Percentiles rank a stretch among this genome's conserved stretches.
Conservation (phyloP, 148 eudicot genomes). For the Chenopodium quinoa region DNA sequence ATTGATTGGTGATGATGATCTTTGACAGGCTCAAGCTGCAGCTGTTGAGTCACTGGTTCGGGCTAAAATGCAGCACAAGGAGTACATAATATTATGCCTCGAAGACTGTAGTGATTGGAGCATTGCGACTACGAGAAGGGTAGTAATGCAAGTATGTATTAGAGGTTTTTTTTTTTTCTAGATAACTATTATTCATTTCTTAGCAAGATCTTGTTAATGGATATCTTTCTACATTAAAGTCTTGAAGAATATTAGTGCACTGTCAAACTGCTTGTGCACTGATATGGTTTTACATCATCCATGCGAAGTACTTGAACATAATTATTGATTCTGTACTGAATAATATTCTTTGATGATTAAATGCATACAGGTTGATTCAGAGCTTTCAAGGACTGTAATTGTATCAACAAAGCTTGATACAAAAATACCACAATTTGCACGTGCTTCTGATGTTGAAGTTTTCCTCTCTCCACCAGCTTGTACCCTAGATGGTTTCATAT, state of each 20-base stretch:
- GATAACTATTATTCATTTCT: background rate
- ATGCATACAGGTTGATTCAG: constrained; percentile 73
- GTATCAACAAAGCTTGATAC: constrained; percentile 98
- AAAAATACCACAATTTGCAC: constrained; percentile 92
- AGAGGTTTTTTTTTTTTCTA: background rate
- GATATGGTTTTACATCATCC: background rate
- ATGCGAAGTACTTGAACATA: background rate
- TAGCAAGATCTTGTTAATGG: background rate
- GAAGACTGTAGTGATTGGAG: constrained; percentile 99
- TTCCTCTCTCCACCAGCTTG: constrained; percentile 89
- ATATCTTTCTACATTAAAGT: background rate
- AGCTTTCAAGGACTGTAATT: constrained; percentile 91
- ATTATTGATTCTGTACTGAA: background rate
- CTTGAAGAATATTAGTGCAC: background rate
- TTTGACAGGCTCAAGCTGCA: constrained; percentile 80
- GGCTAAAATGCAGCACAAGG: constrained; percentile 97
- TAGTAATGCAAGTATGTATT: constrained; percentile 89
- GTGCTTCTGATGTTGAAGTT: constrained; percentile 98
- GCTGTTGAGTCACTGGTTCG: constrained; percentile 94
- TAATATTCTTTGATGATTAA: background rate
- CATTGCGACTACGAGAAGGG: constrained; percentile 91
- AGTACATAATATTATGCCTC: constrained; percentile 89
- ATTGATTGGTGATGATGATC: constrained; percentile 8
- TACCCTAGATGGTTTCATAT: constrained; percentile 82
- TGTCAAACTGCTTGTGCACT: background rate